Evolutionary conservation across 108 stramenopile species (phyloP), one percentile per base, ranked within the genome.

Genomic region (Cylindrotheca fusiformis): DNA sequence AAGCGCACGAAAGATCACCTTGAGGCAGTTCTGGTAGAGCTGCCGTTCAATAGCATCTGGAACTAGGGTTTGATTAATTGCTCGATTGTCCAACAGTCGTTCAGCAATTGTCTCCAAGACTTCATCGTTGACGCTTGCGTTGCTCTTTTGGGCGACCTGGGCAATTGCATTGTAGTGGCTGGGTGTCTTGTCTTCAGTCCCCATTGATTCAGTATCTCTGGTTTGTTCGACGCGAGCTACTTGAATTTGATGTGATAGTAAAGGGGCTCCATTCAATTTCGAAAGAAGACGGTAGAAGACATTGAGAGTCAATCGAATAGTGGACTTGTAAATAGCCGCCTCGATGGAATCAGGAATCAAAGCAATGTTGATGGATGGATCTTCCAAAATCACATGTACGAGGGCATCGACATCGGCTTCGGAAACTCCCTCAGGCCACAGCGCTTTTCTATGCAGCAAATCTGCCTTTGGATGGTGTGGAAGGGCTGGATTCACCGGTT

Each of bases 11-110:
- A 79, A 79, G 56, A 79, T 48, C 3, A 79, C 30, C 31, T 63
- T 52, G 3, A 79, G 56, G 32, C 67, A 72, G 29, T 58, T 66
- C 45, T 51, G 22, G 36, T 78, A 78, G 6, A 78, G 18, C 47
- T 72, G 71, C n/a, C 32, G 36, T 45, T 78, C 78, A 47, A 79
- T 10, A 4, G 21, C 57, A 47, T 79, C 78, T 5, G 78, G 78
- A 2, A 79, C 44, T 47, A 55, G 58, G 6, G 58, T 17, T 2
- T 36, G 47, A 62, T 79, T 79, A 48, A 79, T 60, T 0, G 67
- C 52, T 0, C 28, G 65, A 55, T 71, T 72, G 0, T 29, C 50
- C 30, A 79, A 50, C 22, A 79, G 32, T 1, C 59, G 51, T 12
- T 68, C 65, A 2, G 78, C 78, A 17, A 79, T 57, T 60, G 60